Evolutionary conservation across 441 rosid species (phyloP), one percentile per base, ranked within the genome.

Genomic region (Populus hybrid): DNA sequence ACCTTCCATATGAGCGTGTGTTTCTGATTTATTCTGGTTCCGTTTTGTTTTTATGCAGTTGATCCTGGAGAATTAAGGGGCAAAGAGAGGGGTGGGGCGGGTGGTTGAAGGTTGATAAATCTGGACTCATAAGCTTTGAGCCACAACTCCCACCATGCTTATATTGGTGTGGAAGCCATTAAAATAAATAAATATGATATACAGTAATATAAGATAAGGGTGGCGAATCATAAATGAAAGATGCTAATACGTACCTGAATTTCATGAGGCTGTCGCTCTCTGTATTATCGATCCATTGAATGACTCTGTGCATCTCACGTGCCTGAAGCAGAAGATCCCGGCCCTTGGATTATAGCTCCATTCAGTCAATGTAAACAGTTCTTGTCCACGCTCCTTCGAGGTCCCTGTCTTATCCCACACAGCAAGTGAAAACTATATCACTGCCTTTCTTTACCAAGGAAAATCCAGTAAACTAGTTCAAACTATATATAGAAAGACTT

Each of bases 1-100:
- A 16, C 91, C 91, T 78, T 92, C 94, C 94, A 89, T 89, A 56
- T 10, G n/a, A n/a, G n/a, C n/a, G n/a, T n/a, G n/a, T n/a, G n/a
- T n/a, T n/a, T n/a, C n/a, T n/a, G n/a, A n/a, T n/a, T n/a, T n/a
- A n/a, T n/a, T 9, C 1, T 9, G 28, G 28, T 9, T 61, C 9
- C 28, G 23, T 24, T 61, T 61, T 61, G 3, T 3, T 61, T 61
- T 21, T 61, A 9, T 21, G 65, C 65, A 61, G 28, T 23, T 61
- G 11, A 9, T 23, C 28, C 10, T 23, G 4, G 65, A 61, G 14
- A 23, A 21, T 21, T 3, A 61, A 9, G 26, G 65, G 65, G 65
- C 6, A 61, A 9, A 61, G 65, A 61, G 65, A 10, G 65, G 14
- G 11, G 11, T 0, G 7, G 7, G 28, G 28, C 1, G 28, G 65